Conservation (phyloP, 2,329 filamentous ascomycete species). For the Aspergillus ochraceoroseus region DNA sequence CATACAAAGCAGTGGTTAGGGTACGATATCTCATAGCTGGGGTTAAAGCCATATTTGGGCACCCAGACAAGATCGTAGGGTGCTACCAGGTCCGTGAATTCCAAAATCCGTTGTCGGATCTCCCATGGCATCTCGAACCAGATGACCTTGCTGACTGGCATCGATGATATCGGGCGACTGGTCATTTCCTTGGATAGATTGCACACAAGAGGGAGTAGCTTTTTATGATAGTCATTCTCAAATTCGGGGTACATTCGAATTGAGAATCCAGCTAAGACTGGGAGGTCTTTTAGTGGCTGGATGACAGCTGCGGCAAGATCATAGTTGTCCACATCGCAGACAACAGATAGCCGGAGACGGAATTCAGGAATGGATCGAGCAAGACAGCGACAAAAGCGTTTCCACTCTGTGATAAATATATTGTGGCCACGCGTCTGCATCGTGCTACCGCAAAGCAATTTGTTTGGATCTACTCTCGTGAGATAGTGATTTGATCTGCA, state of each 20-base stretch:
- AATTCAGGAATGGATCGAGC: neutral
- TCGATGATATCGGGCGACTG: too few species aligned
- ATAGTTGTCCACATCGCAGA: neutral
- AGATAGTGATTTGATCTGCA: too few species aligned
- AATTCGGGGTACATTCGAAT: neutral
- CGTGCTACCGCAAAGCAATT: neutral
- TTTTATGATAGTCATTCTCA: neutral
- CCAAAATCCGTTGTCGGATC: neutral
- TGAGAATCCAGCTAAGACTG: neutral
- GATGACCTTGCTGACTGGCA: neutral
- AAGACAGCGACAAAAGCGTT: neutral
- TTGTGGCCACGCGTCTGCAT: neutral
- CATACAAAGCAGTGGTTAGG: neutral
- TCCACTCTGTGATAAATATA: neutral
- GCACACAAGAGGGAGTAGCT: neutral
- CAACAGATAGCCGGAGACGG: neutral
- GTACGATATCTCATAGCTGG: neutral
- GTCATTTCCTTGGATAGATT: neutral
- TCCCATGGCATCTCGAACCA: neutral
- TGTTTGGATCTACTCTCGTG: too few species aligned
- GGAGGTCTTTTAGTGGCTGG: neutral
- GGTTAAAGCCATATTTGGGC: neutral
- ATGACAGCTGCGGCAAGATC: neutral
- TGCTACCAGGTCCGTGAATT: conserved; percentile 2
- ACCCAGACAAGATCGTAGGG: conserved; percentile 1